These are phyloP conservation scores for Ganoderma meredithae DNA, from an alignment of 1,284 basidiomycete species.

Conservation along the genomic window DNA sequence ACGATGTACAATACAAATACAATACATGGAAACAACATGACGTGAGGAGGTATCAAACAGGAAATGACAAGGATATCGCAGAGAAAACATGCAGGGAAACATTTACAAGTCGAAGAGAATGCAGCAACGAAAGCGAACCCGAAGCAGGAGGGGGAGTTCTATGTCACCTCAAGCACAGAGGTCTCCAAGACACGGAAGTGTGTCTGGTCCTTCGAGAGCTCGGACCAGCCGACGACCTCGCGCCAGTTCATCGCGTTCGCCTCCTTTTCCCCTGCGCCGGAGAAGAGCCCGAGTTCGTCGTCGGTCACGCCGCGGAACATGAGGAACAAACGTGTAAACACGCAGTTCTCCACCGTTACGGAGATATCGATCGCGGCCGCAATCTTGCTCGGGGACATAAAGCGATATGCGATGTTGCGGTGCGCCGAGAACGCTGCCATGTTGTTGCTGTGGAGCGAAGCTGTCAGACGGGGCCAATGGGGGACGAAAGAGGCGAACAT, in stretches of 20 bases:
- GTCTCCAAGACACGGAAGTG: slow-evolving; percentile 81
- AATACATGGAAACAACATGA: slow-evolving; percentile 10
- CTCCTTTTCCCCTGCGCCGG: slow-evolving; percentile 84
- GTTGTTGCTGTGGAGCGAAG: slow-evolving; percentile 62
- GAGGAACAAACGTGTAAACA: slow-evolving; percentile 84
- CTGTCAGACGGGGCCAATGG: slow-evolving; percentile 6
- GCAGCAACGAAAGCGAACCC: slow-evolving; percentile 6
- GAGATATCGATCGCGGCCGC: slow-evolving; percentile 85
- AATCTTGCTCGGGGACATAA: slow-evolving; percentile 76
- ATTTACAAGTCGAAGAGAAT: slow-evolving; percentile 7
- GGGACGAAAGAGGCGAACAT: too few species aligned
- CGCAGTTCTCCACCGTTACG: slow-evolving; percentile 77
- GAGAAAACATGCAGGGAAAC: not conserved
- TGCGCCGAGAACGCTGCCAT: slow-evolving; percentile 73
- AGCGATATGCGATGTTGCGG: slow-evolving; percentile 87
- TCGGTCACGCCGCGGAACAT: slow-evolving; percentile 84
- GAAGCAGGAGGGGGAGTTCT: slow-evolving; percentile 17
- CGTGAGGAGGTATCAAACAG: slow-evolving; percentile 23
- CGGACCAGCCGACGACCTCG: slow-evolving; percentile 77
- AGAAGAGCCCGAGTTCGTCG: slow-evolving; percentile 75
- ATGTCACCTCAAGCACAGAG: slow-evolving; percentile 71
- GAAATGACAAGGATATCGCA: slow-evolving; percentile 25
- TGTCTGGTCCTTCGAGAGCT: slow-evolving; percentile 73
- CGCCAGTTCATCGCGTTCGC: slow-evolving; percentile 81
- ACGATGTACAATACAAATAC: slow-evolving; percentile 2